Evolutionary conservation across 108 stramenopile species (phyloP), one percentile per base, ranked within the genome.

Genomic region (Conticribra weissflogii): DNA sequence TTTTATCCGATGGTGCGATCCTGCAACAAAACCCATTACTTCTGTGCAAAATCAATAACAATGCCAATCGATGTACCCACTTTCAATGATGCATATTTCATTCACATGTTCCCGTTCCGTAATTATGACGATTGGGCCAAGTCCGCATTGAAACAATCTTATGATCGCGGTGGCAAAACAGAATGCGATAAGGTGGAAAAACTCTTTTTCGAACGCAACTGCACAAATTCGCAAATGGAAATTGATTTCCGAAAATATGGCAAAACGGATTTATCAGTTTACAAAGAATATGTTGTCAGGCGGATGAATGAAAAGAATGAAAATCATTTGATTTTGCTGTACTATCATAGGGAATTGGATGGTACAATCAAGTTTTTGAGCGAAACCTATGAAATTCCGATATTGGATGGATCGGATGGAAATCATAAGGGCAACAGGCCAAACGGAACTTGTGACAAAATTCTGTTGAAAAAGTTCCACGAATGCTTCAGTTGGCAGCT

Each of bases 61-160:
- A 57, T 66, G 50, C 50, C 66, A 1, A 45, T 34, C 47, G 55
- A 64, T 50, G 47, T 73, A 14, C 56, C 63, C 0, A 47, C 63
- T 29, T 72, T 55, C 23, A 16, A 54, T 17, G 44, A 74, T 29
- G 34, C 31, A 3, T 14, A 44, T 34, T 66, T 66, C 21, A 53
- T 74, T 14, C 75, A 76, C 49, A 58, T 76, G 59, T 76, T 68
- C 27, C 75, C 75, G 17, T 76, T 76, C 59, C 75, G 75, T 18
- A 57, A 54, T 18, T 76, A 76, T 25, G 54, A 76, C 58, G 75
- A 63, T 2, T 76, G 75, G 75, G 62, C 62, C 8, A 32, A 29
- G 49, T 60, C 58, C 25, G 75, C 75, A 23, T 47, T 76, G 51
- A 76, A 76, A 45, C 75, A 76, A 34, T 52, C 44, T 24, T 69